Evolutionary conservation across 805 yeast genomes (phyloP).

Genomic region (Lipomyces anomalus): DNA sequence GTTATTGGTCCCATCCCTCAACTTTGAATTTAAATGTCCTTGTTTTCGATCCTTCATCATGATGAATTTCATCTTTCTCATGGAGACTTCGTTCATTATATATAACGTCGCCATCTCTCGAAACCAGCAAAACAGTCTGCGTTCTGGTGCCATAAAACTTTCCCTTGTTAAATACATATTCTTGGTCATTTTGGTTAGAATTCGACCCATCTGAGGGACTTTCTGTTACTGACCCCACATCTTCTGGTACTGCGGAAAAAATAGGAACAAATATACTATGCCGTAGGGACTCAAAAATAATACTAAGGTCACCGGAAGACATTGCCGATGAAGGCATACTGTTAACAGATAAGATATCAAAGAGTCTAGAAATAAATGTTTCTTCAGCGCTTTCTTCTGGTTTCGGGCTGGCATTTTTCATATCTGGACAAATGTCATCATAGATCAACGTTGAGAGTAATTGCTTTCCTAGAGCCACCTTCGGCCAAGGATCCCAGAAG

Average conservation of each 20-base stretch:
- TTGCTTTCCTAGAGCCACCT: constrained; percentile 52
- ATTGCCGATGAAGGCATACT: constrained; percentile 31
- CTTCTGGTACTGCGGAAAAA: constrained; percentile 34
- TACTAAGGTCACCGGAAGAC: constrained; percentile 30
- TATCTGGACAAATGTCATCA: constrained; percentile 23
- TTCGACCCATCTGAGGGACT: too few species aligned
- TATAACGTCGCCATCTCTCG: constrained; percentile 45
- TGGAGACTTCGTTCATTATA: constrained; percentile 52
- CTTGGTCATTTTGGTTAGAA: too few species aligned
- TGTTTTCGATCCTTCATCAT: constrained; percentile 1
- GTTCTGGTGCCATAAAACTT: constrained; percentile 79
- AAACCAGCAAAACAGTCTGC: constrained; percentile 67
- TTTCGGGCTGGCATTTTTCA: neutral
- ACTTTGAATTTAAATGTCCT: constrained; percentile 10
- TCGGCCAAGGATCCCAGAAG: constrained; percentile 69
- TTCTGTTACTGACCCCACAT: too few species aligned
- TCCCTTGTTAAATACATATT: constrained; percentile 39
- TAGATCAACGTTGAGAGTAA: constrained; percentile 32
- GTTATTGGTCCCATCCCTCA: constrained; percentile 10
- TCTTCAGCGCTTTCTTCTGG: constrained; percentile 9
- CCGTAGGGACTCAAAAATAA: constrained; percentile 42
- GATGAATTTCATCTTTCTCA: constrained; percentile 4
- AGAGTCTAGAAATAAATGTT: constrained; percentile 45
- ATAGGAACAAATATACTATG: constrained; percentile 72
- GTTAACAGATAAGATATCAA: constrained; percentile 50